phyloP scores from a whole-genome alignment of 2,329 filamentous ascomycete species.

The Sphaerulina musiva region DNA sequence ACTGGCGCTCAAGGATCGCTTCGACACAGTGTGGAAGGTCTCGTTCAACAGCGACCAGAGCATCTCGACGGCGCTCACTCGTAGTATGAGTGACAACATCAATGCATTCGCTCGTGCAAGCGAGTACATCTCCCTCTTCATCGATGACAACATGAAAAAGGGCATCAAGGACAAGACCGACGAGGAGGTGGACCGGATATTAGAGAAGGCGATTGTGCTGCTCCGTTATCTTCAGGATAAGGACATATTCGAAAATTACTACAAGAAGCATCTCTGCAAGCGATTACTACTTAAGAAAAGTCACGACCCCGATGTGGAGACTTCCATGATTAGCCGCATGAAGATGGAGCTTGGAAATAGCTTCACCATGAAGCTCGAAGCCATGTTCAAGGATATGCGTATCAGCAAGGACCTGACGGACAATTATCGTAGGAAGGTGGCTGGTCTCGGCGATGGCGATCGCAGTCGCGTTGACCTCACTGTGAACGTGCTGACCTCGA shows the following conservation, averaged over 20 bases:
- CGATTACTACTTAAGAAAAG: conserved; percentile 83
- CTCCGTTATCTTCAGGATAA: conserved; percentile 85
- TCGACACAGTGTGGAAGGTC: conserved; percentile 67
- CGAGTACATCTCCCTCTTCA: conserved; percentile 91
- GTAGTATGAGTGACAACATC: conserved; percentile 88
- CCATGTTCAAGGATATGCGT: conserved; percentile 96
- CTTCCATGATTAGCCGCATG: conserved; percentile 93
- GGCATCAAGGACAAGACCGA: conserved; percentile 92
- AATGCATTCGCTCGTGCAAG: conserved; percentile 77
- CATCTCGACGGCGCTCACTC: conserved; percentile 74
- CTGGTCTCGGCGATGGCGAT: conserved; percentile 50
- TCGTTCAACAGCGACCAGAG: conserved; percentile 71
- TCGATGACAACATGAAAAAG: conserved; percentile 92
- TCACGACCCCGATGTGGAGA: conserved; percentile 85
- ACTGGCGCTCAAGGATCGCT: conserved; percentile 76
- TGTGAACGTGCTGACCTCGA: conserved; percentile 82
- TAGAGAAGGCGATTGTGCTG: conserved; percentile 84
- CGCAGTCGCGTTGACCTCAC: conserved; percentile 66
- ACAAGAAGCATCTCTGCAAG: conserved; percentile 91
- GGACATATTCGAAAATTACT: conserved; percentile 93
- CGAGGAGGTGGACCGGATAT: conserved; percentile 69
- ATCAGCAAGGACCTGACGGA: conserved; percentile 76
- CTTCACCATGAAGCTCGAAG: conserved; percentile 87
- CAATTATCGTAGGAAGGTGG: conserved; percentile 66
- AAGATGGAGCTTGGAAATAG: conserved; percentile 92